A percentile compares a stretch with the other conserved stretches of the same genome.
phyloP scores from a whole-genome alignment of 768 basidiomycete genomes.

The Phlebiopsis flavidoalba region DNA sequence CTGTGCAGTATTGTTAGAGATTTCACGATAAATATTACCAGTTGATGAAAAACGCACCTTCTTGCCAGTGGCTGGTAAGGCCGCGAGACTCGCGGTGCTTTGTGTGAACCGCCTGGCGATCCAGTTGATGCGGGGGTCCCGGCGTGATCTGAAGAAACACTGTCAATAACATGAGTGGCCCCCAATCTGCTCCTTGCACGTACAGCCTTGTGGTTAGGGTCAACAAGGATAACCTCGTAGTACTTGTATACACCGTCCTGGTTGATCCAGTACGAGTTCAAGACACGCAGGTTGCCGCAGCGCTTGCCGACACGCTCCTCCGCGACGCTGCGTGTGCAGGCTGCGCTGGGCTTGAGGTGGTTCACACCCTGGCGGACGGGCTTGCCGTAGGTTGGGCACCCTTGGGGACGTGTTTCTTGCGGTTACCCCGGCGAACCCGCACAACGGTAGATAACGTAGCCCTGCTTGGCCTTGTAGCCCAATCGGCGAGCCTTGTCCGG shows the following conservation, averaged over 20 bases:
- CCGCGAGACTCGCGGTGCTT: slow-evolving; percentile 98
- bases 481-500: slow-evolving; percentile 98
- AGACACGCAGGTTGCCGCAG: slow-evolving; percentile 93
- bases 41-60: slow-evolving; percentile 49
- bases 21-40: not conserved
- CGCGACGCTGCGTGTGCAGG: slow-evolving; percentile 84
- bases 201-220: slow-evolving; percentile 91
- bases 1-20: slow-evolving; percentile 32
- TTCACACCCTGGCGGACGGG: slow-evolving; percentile 99
- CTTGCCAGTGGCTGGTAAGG: slow-evolving; percentile 94
- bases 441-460: slow-evolving; percentile 97
- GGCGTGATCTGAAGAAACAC: slow-evolving; percentile 64
- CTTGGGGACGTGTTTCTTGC: slow-evolving; percentile 98
- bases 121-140: slow-evolving; percentile 98
- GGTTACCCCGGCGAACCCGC: slow-evolving; percentile 95
- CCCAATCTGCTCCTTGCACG: slow-evolving; percentile 25
- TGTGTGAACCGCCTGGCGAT: slow-evolving; percentile 96
- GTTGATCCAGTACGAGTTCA: slow-evolving; percentile 99
- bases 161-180: not conserved
- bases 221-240: slow-evolving; percentile 98
- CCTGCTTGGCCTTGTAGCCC: slow-evolving; percentile 99
- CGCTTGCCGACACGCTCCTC: slow-evolving; percentile 97
- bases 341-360: slow-evolving; percentile 97
- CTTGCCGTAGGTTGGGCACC: slow-evolving; percentile 99
- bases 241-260: slow-evolving; percentile 99